These are phyloP conservation scores for Trichomonascaceae sp. DNA, from an alignment of 1,139 yeast genomes.

Conservation along the genomic window DNA sequence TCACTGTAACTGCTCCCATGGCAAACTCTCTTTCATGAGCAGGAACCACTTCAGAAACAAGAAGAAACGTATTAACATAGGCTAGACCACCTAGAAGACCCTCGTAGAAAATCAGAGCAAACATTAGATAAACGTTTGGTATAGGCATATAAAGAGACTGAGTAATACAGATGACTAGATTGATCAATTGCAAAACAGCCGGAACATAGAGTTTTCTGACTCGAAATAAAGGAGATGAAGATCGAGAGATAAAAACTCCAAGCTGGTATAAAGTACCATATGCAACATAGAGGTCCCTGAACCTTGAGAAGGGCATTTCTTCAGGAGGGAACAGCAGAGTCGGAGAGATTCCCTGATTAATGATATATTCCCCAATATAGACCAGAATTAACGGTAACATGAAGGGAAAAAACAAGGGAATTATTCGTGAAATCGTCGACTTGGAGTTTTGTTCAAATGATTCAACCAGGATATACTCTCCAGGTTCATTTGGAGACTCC, in stretches of 20 bases:
- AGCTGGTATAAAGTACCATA: conserved; percentile 90
- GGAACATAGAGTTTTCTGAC: conserved; percentile 54
- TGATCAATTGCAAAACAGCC: conserved; percentile 61
- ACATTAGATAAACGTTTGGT: conserved; percentile 62
- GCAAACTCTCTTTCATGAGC: conserved; percentile 67
- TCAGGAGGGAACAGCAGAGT: conserved; percentile 73
- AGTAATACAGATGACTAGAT: conserved; percentile 49
- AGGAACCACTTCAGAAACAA: conserved; percentile 61
- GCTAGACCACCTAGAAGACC: conserved; percentile 84
- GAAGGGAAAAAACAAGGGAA: conserved; percentile 30
- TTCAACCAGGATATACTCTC: neutral
- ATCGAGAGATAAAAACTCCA: conserved; percentile 87
- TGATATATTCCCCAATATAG: conserved; percentile 78
- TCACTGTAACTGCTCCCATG: conserved; percentile 88
- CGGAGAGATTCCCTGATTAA: conserved; percentile 89
- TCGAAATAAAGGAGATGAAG: conserved; percentile 65
- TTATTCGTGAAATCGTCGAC: conserved; percentile 5
- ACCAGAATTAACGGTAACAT: conserved; percentile 82
- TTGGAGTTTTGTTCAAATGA: neutral
- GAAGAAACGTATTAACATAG: conserved; percentile 80
- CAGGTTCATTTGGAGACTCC: neutral
- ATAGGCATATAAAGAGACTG: conserved; percentile 59
- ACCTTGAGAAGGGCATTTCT: conserved; percentile 60
- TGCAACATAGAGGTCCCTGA: conserved; percentile 84
- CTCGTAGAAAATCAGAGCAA: conserved; percentile 69